Conservation (phyloP, 192 early-diverging fungal species). For the Cetraspora pellucida region DNA sequence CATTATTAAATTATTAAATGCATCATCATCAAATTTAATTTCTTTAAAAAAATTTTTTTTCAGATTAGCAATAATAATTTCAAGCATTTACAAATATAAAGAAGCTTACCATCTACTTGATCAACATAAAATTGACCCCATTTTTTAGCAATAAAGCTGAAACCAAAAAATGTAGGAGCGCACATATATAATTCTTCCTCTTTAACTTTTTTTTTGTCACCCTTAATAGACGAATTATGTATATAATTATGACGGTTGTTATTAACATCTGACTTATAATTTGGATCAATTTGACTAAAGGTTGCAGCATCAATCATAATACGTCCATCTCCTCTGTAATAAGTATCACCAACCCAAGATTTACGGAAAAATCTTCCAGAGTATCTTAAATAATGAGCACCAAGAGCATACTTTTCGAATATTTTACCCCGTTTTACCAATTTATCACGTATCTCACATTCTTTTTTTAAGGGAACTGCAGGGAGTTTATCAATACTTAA, state of each 20-base stretch:
- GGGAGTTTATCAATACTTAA: background rate
- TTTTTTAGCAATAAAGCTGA: too few species aligned
- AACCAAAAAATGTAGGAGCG: too few species aligned
- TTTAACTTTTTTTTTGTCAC: too few species aligned
- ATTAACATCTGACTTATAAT: background rate
- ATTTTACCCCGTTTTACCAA: background rate
- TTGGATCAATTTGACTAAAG: background rate
- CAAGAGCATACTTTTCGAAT: background rate
- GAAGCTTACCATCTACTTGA: too few species aligned
- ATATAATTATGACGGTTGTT: too few species aligned
- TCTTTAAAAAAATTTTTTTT: too few species aligned
- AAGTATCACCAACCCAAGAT: background rate
- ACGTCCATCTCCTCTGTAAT: background rate
- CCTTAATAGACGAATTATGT: too few species aligned
- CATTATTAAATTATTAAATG: conserved; percentile 4
- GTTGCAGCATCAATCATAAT: background rate
- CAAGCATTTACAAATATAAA: too few species aligned
- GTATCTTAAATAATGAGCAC: background rate
- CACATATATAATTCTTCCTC: too few species aligned
- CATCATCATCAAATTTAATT: background rate
- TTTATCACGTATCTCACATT: background rate
- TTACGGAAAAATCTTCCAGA: background rate
- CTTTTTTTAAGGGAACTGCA: background rate
- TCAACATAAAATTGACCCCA: too few species aligned
- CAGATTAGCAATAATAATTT: too few species aligned